Conservation (phyloP, 2,329 filamentous ascomycete genomes). For the Lasiodiplodia hormozganensis region DNA sequence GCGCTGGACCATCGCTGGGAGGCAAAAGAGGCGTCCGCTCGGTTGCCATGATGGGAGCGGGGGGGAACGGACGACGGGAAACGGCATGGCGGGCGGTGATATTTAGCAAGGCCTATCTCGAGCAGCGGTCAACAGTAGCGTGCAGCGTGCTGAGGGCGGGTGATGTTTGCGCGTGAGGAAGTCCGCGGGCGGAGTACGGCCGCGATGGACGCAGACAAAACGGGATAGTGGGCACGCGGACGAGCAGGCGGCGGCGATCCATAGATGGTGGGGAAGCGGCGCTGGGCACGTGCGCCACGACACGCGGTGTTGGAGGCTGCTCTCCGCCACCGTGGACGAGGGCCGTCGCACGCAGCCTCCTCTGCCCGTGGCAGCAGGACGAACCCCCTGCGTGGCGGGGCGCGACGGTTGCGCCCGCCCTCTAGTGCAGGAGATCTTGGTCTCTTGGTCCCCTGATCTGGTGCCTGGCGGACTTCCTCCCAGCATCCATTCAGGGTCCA, state of each 20-base stretch:
- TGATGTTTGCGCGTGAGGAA: neutral
- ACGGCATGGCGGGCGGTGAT: conserved; percentile 2
- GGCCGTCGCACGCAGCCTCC: neutral
- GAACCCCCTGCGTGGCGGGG: neutral
- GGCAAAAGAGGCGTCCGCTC: conserved; percentile 47
- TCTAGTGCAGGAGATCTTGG: neutral
- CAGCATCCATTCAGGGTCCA: neutral
- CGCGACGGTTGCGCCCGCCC: conserved; percentile 7
- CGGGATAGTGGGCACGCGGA: conserved; percentile 8
- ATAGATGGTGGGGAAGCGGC: neutral
- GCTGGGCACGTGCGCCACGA: neutral
- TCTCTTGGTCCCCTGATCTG: neutral
- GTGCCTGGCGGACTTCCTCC: neutral
- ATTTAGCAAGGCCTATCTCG: conserved; percentile 2
- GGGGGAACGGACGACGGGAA: neutral
- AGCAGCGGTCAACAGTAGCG: conserved; percentile 3
- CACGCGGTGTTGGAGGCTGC: neutral
- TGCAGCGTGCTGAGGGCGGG: conserved; percentile 3
- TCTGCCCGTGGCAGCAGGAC: neutral
- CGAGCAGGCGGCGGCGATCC: conserved; percentile 3
- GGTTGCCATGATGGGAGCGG: conserved; percentile 32
- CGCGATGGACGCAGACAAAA: neutral
- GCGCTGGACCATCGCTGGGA: conserved; percentile 52
- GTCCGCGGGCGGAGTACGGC: neutral
- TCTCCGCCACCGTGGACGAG: neutral